Evolutionary conservation across 1,139 yeast species (phyloP).

Genomic region (Hyphopichia wangnamkhiaoensis): DNA sequence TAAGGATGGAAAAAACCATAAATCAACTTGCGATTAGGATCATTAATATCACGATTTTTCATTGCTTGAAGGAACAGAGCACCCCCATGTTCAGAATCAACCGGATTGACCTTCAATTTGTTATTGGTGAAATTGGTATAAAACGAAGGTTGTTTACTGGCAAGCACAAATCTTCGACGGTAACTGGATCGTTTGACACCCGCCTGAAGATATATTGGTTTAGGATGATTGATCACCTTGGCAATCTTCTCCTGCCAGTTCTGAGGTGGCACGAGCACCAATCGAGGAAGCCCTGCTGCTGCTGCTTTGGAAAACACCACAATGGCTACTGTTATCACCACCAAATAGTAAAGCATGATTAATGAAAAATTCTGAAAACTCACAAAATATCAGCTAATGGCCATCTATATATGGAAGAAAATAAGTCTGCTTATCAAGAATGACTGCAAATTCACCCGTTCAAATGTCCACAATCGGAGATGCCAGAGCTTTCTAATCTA

Average conservation of each 20-base stretch:
- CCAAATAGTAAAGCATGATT: slow-evolving; percentile 3
- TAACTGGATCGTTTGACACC: slow-evolving; percentile 44
- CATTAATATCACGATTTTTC: slow-evolving; percentile 38
- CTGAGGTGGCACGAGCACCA: slow-evolving; percentile 46
- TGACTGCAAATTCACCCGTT: no score
- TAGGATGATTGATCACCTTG: slow-evolving; percentile 33
- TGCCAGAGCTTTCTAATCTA: no score
- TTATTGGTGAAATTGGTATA: slow-evolving; percentile 48
- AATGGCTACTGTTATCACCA: slow-evolving; percentile 9
- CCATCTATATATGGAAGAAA: no score
- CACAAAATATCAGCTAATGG: no score
- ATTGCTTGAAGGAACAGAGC: slow-evolving; percentile 27
- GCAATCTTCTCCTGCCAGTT: slow-evolving; percentile 43
- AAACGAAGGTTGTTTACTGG: slow-evolving; percentile 48
- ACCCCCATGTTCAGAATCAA: slow-evolving; percentile 27
- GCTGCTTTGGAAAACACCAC: slow-evolving; percentile 18
- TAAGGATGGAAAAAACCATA: slow-evolving; percentile 95
- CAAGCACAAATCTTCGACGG: slow-evolving; percentile 56
- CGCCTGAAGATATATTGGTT: slow-evolving; percentile 37
- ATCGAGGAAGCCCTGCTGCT: slow-evolving; percentile 33
- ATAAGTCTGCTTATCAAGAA: no score
- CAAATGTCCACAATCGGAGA: no score
- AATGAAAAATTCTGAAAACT: no score
- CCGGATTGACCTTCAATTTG: slow-evolving; percentile 36
- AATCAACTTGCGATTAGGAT: slow-evolving; percentile 43